phyloP scores from a whole-genome alignment of 176 grass and related monocot genomes.

The Avena eriantha region DNA sequence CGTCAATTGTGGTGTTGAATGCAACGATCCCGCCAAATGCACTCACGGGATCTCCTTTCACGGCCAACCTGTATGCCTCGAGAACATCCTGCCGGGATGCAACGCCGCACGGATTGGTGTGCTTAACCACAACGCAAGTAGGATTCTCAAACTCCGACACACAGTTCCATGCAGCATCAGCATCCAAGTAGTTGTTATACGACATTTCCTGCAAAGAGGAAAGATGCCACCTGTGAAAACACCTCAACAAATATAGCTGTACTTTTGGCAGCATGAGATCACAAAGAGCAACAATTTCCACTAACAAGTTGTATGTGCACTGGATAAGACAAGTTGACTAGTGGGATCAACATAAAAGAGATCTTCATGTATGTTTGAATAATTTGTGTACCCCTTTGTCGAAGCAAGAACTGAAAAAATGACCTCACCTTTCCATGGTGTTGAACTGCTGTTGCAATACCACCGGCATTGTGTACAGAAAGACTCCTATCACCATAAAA shows the following conservation, averaged over 20 bases:
- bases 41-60: constrained; percentile 86
- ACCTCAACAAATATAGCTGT: background rate
- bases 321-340: background rate
- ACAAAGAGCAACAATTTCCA: constrained; percentile 2
- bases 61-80: constrained; percentile 91
- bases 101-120: constrained; percentile 94
- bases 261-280: background rate
- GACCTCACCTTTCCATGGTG: constrained; percentile 79
- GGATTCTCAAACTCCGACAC: constrained; percentile 83
- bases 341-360: background rate
- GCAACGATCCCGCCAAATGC: constrained; percentile 95
- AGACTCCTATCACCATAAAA: constrained; percentile 88
- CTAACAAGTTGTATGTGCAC: constrained; percentile 21
- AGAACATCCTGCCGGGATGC: constrained; percentile 72
- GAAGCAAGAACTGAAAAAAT: background rate
- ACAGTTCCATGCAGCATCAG: constrained; percentile 96
- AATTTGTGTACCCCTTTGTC: background rate
- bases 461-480: constrained; percentile 74
- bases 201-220: constrained; percentile 79
- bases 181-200: constrained; percentile 97
- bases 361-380: background rate
- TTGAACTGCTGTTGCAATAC: constrained; percentile 88
- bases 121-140: constrained; percentile 93
- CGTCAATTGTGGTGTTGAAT: constrained; percentile 76
- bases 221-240: background rate